Base-by-base conservation (phyloP, 805 yeast species). In the Wickerhamiella australiensis region DNA sequence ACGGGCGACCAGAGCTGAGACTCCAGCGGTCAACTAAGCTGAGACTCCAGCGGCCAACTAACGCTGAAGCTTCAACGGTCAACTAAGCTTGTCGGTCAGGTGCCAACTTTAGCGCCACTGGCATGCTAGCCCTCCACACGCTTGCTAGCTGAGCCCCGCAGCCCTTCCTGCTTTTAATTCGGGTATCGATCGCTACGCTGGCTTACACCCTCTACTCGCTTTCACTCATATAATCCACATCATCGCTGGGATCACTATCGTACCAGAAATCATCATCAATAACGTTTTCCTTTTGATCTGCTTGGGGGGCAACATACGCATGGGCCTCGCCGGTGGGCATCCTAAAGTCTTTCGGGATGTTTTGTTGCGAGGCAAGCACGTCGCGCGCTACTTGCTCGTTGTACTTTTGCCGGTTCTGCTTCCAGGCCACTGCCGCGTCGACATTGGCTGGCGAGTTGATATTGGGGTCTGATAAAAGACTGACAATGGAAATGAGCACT, bases 381-480 rank as follows among this genome's bases (percentile, higher is more conserved):
- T 86, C 95, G 59, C 80, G 77, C 53, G 76, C 73, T 4, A 87
- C 94, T 61, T 78, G 77, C 59, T 75, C 78, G 63, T 77, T 77
- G 68, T 86, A 90, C 42, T 76, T 79, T 22, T 80, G 85, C 25
- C 81, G 80, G 65, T 82, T 77, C 60, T 84, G 85, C 60, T 95
- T 75, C 76, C 85, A 87, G 58, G 83, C 85, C 41, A 87, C 86
- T 17, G 95, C 84, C 15, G 97, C 97, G 65, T 90, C 97, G 46
- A 90, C 88, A 65, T 90, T 90, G 5, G 97, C 97, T 5, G 97
- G 96, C 1, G 95, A 85, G 53, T 79, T 77, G 52, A 85, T 81
- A 68, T 90, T 90, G 49, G 97, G 97, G 65, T 90, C 96, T 61
- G 87, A 95, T 59, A 90, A 74, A 47, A 90, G 73, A 7, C 96